A percentile compares a stretch with the other conserved stretches of the same genome.
These are phyloP conservation scores for Aspergillus niger DNA, from an alignment of 2,329 filamentous ascomycete genomes.

Conservation along the genomic window DNA sequence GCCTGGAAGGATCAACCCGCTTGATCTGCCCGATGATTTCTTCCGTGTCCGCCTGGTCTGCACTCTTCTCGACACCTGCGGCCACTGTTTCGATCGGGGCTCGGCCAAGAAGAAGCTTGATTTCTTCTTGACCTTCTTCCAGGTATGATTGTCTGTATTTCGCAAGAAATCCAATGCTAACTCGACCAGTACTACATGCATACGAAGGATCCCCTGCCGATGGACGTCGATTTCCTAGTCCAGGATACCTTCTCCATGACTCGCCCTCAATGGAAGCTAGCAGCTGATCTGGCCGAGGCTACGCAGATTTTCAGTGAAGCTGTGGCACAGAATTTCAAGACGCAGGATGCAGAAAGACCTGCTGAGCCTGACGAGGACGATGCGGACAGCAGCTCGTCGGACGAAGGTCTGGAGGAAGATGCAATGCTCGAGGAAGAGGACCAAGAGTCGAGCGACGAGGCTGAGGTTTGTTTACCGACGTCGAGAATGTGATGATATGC, in stretches of 20 bases:
- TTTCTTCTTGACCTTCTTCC: slow-evolving; percentile 94
- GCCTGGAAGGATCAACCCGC: slow-evolving; percentile 71
- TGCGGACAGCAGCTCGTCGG: slow-evolving; percentile 69
- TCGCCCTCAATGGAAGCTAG: slow-evolving; percentile 89
- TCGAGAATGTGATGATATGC: not conserved
- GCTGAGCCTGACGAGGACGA: slow-evolving; percentile 75
- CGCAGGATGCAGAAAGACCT: slow-evolving; percentile 68
- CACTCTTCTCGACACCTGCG: slow-evolving; percentile 89
- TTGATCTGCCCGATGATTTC: slow-evolving; percentile 91
- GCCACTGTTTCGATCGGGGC: slow-evolving; percentile 93
- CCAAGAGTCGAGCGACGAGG: slow-evolving; percentile 52
- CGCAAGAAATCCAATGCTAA: not conserved
- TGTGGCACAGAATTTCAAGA: slow-evolving; percentile 87
- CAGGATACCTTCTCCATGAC: slow-evolving; percentile 86
- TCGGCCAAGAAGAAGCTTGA: slow-evolving; percentile 95
- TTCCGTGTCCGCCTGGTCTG: slow-evolving; percentile 91
- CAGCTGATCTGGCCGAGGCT: slow-evolving; percentile 78
- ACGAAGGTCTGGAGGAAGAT: slow-evolving; percentile 72
- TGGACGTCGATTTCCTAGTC: slow-evolving; percentile 96
- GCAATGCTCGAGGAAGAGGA: slow-evolving; percentile 59
- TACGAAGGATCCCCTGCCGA: slow-evolving; percentile 83
- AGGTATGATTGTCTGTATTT: slow-evolving; percentile 52
- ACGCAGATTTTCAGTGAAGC: slow-evolving; percentile 80
- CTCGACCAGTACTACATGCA: slow-evolving; percentile 81
- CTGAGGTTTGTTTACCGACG: not conserved